These are phyloP conservation scores for Citrus glauca DNA, from an alignment of 345 rosid species.

Conservation along the genomic window DNA sequence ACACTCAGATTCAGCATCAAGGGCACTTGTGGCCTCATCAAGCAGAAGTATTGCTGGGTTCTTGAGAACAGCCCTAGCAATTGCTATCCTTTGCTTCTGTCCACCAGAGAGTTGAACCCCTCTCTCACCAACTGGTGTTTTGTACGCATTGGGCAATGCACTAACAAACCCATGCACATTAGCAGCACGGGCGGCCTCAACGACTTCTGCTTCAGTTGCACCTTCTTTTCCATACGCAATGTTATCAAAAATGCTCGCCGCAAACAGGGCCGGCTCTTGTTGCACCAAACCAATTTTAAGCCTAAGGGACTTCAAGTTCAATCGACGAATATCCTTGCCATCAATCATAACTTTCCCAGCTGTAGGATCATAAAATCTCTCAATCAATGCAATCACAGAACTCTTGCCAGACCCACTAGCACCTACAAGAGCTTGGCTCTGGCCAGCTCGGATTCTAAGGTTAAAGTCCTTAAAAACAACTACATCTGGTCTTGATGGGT, in stretches of 20 bases:
- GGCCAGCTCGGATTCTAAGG: constrained; percentile 92
- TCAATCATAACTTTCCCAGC: constrained; percentile 94
- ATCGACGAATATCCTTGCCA: constrained; percentile 83
- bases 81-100: constrained; percentile 96
- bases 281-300: constrained; percentile 92
- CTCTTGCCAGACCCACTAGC: constrained; percentile 99
- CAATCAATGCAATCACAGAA: constrained; percentile 88
- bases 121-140: constrained; percentile 94
- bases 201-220: constrained; percentile 85
- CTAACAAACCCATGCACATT: constrained; percentile 91
- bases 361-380: constrained; percentile 83
- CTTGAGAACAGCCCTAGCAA: constrained; percentile 94
- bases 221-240: constrained; percentile 94
- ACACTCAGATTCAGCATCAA: constrained; percentile 97
- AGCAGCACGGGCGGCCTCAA: constrained; percentile 89
- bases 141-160: constrained; percentile 87
- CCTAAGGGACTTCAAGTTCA: constrained; percentile 85
- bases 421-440: constrained; percentile 97
- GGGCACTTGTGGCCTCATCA: constrained; percentile 97
- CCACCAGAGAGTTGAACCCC: constrained; percentile 98
- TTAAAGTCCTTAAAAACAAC: constrained; percentile 71
- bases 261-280: constrained; percentile 95
- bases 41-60: constrained; percentile 84
- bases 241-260: constrained; percentile 90
- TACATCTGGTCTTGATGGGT: constrained; percentile 90